Percentiles rank a stretch among this genome's conserved stretches.
Conservation (phyloP, 768 basidiomycete species). For the Xerocomellus dryophilus region DNA sequence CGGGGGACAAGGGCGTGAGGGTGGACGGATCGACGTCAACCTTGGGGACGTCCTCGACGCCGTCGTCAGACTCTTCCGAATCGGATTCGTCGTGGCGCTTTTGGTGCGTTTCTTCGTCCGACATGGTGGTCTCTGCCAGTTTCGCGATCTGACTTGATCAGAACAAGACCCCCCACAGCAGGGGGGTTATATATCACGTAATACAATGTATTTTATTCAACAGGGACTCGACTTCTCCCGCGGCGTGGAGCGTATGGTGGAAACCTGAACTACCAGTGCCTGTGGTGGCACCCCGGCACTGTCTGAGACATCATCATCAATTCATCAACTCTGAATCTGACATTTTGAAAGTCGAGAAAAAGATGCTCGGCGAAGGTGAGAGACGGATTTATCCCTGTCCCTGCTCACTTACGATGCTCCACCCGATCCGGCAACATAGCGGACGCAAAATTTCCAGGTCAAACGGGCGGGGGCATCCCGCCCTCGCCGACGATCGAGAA, state of each 20-base stretch:
- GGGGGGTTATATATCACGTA: slow-evolving; percentile 13
- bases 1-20: slow-evolving; percentile 83
- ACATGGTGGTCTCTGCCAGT: slow-evolving; percentile 42
- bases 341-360: too few relatives aligned
- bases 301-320: neutral
- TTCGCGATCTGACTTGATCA: slow-evolving; percentile 20
- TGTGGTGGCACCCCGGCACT: neutral
- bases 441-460: slow-evolving; percentile 26
- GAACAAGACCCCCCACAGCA: slow-evolving; percentile 1
- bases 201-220: slow-evolving; percentile 12
- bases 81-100: slow-evolving; percentile 68
- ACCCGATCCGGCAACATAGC: neutral
- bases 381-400: neutral
- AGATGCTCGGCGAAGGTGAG: slow-evolving; percentile 30
- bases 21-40: slow-evolving; percentile 79
- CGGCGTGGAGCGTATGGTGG: neutral
- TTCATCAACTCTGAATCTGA: neutral
- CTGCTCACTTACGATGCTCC: neutral
- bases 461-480: slow-evolving; percentile 17
- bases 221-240: slow-evolving; percentile 8
- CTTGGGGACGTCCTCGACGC: slow-evolving; percentile 52
- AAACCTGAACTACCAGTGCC: neutral
- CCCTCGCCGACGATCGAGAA: slow-evolving; percentile 39
- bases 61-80: slow-evolving; percentile 63
- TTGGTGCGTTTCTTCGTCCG: slow-evolving; percentile 64